These are phyloP conservation scores for Sarocladium kiliense DNA, from an alignment of 2,329 filamentous ascomycete species.

Conservation along the genomic window DNA sequence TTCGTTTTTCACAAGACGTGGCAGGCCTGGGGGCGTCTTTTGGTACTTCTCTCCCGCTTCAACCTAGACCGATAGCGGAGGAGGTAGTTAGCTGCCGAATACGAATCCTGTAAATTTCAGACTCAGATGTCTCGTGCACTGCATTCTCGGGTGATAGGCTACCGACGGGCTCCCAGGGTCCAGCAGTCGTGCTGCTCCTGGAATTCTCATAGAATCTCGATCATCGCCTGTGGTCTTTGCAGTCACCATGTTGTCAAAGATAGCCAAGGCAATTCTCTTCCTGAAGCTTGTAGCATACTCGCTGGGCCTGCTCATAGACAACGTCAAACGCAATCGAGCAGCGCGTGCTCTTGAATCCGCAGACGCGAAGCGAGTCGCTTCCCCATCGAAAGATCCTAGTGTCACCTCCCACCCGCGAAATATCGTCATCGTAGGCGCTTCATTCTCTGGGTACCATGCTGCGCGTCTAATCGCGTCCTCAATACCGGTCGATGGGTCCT, in stretches of 20 bases:
- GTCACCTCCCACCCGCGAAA: slow-evolving; percentile 20
- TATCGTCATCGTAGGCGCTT: slow-evolving; percentile 47
- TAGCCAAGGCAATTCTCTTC: neutral
- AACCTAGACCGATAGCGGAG: neutral
- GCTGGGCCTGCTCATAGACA: neutral
- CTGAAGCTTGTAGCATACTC: neutral
- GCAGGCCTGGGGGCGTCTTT: neutral
- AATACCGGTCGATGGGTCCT: slow-evolving; percentile 38
- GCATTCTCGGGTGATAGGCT: neutral
- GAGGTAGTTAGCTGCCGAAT: neutral
- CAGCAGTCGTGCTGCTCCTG: neutral
- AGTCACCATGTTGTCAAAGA: neutral
- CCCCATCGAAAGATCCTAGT: neutral
- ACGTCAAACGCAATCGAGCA: neutral
- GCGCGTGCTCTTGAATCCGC: neutral
- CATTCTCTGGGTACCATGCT: slow-evolving; percentile 45
- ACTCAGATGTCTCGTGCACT: too few relatives aligned
- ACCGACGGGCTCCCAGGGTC: neutral
- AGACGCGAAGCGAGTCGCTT: neutral
- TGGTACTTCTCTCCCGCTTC: neutral
- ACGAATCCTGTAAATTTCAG: too few relatives aligned
- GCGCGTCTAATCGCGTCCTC: slow-evolving; percentile 36
- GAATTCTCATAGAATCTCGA: too few relatives aligned
- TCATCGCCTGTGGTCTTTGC: too few relatives aligned
- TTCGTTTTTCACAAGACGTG: neutral